Evolutionary conservation across 2,329 filamentous ascomycete genomes (phyloP).

Genomic region (Botryosphaeria dothidea): DNA sequence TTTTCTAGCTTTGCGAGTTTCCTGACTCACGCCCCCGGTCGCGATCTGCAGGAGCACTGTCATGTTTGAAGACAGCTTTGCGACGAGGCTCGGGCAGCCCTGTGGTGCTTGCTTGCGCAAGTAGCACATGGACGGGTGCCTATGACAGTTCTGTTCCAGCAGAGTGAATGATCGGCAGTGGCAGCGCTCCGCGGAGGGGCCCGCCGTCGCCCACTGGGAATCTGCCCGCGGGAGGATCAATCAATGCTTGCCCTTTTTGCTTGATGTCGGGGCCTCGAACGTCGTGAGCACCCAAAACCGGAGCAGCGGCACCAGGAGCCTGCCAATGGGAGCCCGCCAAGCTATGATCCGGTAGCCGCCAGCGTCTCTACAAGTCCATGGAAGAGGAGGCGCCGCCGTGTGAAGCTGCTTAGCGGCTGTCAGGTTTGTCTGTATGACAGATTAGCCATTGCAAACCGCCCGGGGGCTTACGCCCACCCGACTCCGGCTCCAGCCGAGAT

Average conservation of each 20-base stretch:
- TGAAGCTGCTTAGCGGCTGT: background rate
- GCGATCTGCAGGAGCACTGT: constrained; percentile 8
- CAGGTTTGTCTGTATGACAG: background rate
- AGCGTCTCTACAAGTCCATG: background rate
- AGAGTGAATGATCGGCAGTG: background rate
- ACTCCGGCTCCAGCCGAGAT: background rate
- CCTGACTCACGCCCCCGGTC: constrained; percentile 6
- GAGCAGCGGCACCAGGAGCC: background rate
- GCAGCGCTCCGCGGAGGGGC: background rate
- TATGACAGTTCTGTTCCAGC: background rate
- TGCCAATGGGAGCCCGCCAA: background rate
- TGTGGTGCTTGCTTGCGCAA: background rate
- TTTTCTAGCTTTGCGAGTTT: constrained; percentile 1
- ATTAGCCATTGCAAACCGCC: background rate
- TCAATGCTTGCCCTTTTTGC: background rate
- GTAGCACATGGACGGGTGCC: background rate
- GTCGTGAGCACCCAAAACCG: background rate
- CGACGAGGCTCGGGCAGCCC: background rate
- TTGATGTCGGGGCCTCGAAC: background rate
- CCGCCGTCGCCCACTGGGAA: background rate
- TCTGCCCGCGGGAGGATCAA: background rate
- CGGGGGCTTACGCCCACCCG: background rate
- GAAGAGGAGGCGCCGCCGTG: background rate
- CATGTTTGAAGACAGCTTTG: background rate
- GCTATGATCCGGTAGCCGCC: background rate